These are phyloP conservation scores for Trichoderma hamatum DNA, from an alignment of 2,329 filamentous ascomycete species.

Conservation along the genomic window DNA sequence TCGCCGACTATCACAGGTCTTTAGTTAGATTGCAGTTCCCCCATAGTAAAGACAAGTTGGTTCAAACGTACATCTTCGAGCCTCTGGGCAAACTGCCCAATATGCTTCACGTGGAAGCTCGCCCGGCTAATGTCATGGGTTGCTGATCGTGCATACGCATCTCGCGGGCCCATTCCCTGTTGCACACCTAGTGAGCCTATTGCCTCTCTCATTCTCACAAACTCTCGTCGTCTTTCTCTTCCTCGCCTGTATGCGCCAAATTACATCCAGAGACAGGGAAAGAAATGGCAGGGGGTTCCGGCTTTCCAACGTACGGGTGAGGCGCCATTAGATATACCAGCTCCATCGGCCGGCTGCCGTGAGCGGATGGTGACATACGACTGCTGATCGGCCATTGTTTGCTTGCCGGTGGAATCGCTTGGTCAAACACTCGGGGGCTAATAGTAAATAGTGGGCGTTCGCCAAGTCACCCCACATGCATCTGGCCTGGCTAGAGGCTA, in stretches of 20 bases:
- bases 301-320: slow-evolving; percentile 43
- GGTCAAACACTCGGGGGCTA: slow-evolving; percentile 7
- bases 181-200: slow-evolving; percentile 10
- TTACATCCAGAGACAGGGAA: background rate
- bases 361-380: slow-evolving; percentile 59
- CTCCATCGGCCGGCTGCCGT: slow-evolving; percentile 49
- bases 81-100: slow-evolving; percentile 57
- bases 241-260: background rate
- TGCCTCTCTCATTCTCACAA: background rate
- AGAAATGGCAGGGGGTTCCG: background rate
- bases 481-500: slow-evolving; percentile 9
- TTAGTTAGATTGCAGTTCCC: slow-evolving; percentile 2
- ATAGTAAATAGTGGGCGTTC: slow-evolving; percentile 6
- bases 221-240: background rate
- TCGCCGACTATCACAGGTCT: slow-evolving; percentile 50
- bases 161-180: slow-evolving; percentile 26
- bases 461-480: slow-evolving; percentile 22
- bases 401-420: slow-evolving; percentile 3
- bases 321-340: slow-evolving; percentile 52
- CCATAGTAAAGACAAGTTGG: background rate
- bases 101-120: slow-evolving; percentile 60
- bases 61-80: slow-evolving; percentile 54
- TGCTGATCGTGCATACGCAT: slow-evolving; percentile 42
- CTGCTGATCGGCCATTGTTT: slow-evolving; percentile 47
- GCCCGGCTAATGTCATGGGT: slow-evolving; percentile 62